Conservation (phyloP, 2,329 filamentous ascomycete species). For the Pyricularia sp. region DNA sequence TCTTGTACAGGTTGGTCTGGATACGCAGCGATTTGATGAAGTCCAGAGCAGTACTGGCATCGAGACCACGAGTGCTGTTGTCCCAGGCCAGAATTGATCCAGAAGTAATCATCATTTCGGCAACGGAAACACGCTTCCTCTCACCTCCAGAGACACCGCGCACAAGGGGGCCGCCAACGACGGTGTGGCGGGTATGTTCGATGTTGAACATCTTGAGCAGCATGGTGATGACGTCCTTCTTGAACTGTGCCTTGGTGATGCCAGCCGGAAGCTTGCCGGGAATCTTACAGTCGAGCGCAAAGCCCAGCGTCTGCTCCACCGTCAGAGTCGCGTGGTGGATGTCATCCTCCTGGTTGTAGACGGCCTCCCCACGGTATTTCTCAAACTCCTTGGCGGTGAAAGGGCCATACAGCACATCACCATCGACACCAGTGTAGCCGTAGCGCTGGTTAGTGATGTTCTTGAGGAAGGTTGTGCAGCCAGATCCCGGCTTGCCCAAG, state of each 20-base stretch:
- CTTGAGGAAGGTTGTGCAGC: conserved; percentile 62
- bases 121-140: conserved; percentile 71
- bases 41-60: conserved; percentile 45
- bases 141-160: conserved; percentile 75
- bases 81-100: conserved; percentile 68
- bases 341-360: conserved; percentile 83
- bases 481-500: conserved; percentile 65
- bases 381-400: conserved; percentile 65
- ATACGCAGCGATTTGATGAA: conserved; percentile 58
- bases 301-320: conserved; percentile 77
- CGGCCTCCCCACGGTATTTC: conserved; percentile 69
- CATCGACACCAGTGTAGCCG: conserved; percentile 45
- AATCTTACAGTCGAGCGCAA: conserved; percentile 77
- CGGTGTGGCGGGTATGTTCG: conserved; percentile 75
- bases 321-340: conserved; percentile 78
- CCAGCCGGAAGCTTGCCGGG: conserved; percentile 71
- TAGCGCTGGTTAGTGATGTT: conserved; percentile 56
- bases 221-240: conserved; percentile 62
- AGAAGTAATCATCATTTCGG: conserved; percentile 71
- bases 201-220: conserved; percentile 92
- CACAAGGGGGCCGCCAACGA: conserved; percentile 75
- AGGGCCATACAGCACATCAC: conserved; percentile 69
- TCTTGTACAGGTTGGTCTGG: conserved; percentile 76
- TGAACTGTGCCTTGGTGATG: conserved; percentile 59
- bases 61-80: conserved; percentile 50